Evolutionary conservation across 768 basidiomycete species (phyloP).

Genomic region (Suillus americanus): DNA sequence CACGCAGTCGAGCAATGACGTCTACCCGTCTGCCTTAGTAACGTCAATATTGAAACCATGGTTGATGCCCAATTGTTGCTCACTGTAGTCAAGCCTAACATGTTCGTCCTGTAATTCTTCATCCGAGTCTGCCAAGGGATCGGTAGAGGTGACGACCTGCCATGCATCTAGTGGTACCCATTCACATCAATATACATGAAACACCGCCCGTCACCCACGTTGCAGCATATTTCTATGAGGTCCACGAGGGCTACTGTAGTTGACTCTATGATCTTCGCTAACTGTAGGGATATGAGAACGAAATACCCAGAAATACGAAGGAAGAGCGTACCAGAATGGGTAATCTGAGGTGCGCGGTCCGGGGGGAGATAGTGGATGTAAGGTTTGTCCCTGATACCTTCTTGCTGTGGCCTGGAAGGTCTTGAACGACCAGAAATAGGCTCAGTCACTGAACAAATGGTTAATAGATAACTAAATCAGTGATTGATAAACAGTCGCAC

Average conservation of each 20-base stretch:
- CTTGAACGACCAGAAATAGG: conserved; percentile 27
- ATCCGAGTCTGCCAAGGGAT: conserved; percentile 73
- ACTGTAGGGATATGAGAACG: not conserved
- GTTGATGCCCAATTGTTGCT: conserved; percentile 23
- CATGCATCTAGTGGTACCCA: conserved; percentile 58
- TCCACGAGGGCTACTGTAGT: conserved; percentile 15
- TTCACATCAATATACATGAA: conserved; percentile 1
- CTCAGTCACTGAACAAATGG: conserved; percentile 20
- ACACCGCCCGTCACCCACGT: conserved; percentile 31
- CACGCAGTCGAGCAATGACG: conserved; percentile 53
- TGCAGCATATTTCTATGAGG: conserved; percentile 45
- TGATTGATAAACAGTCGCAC: conserved; percentile 20
- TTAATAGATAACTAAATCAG: not conserved
- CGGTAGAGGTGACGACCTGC: conserved; percentile 59
- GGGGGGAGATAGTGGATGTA: conserved; percentile 36
- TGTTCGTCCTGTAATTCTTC: conserved; percentile 68
- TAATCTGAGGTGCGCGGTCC: conserved; percentile 18
- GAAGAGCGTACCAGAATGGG: conserved; percentile 23
- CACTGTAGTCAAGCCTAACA: conserved; percentile 64
- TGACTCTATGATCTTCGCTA: conserved; percentile 19
- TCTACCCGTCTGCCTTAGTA: conserved; percentile 48
- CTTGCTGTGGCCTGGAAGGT: conserved; percentile 20
- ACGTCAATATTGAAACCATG: not conserved
- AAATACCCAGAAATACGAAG: not conserved
- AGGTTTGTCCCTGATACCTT: conserved; percentile 30